Conservation (phyloP, 2,329 filamentous ascomycete genomes). For the Aspergillus flavus region DNA sequence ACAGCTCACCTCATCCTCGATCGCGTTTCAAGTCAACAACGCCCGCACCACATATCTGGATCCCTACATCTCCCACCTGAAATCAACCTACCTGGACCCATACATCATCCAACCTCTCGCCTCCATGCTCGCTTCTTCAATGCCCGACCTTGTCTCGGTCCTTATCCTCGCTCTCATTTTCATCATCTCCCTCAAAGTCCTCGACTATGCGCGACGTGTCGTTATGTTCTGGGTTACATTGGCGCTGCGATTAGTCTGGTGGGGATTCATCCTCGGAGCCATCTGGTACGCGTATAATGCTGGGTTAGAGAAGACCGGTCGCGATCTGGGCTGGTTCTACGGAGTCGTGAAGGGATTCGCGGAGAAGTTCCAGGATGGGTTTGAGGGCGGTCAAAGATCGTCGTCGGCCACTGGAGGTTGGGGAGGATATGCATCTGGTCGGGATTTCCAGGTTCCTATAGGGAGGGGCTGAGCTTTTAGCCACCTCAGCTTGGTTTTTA, state of each 20-base stretch:
- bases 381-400: constrained; percentile 26
- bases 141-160: constrained; percentile 40
- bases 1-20: constrained; percentile 18
- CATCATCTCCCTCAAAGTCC: constrained; percentile 65
- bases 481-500: background rate
- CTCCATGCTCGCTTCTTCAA: constrained; percentile 35
- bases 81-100: constrained; percentile 49
- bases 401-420: constrained; percentile 48
- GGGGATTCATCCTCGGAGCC: constrained; percentile 59
- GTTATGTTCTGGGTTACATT: constrained; percentile 78
- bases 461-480: background rate
- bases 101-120: constrained; percentile 50
- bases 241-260: constrained; percentile 64
- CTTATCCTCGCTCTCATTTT: constrained; percentile 61
- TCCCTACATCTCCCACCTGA: constrained; percentile 29
- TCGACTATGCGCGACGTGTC: constrained; percentile 70
- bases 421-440: constrained; percentile 50
- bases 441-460: constrained; percentile 31
- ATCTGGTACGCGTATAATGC: constrained; percentile 57
- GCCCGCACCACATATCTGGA: constrained; percentile 17
- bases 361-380: constrained; percentile 54
- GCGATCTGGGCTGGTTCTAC: constrained; percentile 54
- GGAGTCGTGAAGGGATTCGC: constrained; percentile 67
- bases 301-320: constrained; percentile 36
- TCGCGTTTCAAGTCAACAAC: constrained; percentile 17